A percentile compares a stretch with the other conserved stretches of the same genome.
Conservation (phyloP, 2,329 filamentous ascomycete species). For the Pseudogymnoascus sp. region DNA sequence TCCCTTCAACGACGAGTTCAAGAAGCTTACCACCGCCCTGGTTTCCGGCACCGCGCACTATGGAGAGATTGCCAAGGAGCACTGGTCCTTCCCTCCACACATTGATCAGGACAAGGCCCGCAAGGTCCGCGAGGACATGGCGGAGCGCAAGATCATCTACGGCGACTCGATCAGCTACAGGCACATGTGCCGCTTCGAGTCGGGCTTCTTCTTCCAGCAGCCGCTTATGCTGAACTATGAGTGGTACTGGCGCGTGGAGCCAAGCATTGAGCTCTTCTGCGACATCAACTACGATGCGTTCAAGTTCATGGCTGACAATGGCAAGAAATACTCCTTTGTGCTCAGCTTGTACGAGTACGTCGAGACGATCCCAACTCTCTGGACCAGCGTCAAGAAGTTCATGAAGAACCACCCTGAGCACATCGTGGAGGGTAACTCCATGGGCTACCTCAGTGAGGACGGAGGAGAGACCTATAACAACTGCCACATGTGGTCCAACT, state of each 20-base stretch:
- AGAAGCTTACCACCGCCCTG: constrained; percentile 78
- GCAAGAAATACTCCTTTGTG: constrained; percentile 98
- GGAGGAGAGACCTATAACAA: constrained; percentile 89
- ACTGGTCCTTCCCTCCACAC: constrained; percentile 95
- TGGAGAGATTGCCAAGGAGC: constrained; percentile 79
- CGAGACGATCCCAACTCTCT: constrained; percentile 88
- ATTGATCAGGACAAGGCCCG: constrained; percentile 93
- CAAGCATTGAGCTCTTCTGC: constrained; percentile 92
- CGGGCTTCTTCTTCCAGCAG: constrained; percentile 98
- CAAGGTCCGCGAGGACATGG: constrained; percentile 91
- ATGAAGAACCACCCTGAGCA: constrained; percentile 86
- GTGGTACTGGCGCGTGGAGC: constrained; percentile 99
- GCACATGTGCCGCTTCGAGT: constrained; percentile 99
- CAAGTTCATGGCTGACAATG: constrained; percentile 89
- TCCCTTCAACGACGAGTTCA: constrained; percentile 89
- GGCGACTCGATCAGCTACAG: constrained; percentile 94
- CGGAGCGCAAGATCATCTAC: constrained; percentile 91
- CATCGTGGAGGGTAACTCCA: constrained; percentile 73
- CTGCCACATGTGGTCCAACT: constrained; percentile 99
- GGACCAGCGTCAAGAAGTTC: constrained; percentile 93
- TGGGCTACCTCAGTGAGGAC: constrained; percentile 89
- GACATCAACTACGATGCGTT: constrained; percentile 95
- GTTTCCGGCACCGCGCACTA: constrained; percentile 92
- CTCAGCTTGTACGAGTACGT: constrained; percentile 93
- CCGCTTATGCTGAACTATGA: constrained; percentile 91